Evolutionary conservation across 495 filamentous ascomycete genomes (phyloP).

Genomic region (Aspergillus sclerotioniger): DNA sequence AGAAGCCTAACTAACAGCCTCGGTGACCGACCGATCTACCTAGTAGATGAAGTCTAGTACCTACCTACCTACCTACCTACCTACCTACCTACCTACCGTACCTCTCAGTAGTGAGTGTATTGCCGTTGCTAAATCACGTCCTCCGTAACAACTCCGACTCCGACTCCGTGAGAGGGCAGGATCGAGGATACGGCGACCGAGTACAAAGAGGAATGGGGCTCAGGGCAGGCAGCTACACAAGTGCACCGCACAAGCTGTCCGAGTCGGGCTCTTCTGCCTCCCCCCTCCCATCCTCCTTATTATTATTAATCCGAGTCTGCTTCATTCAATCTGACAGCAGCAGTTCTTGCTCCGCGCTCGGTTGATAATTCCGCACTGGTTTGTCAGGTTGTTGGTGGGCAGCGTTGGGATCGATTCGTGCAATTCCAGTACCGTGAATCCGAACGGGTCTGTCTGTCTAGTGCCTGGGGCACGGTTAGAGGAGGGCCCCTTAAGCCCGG

Average conservation of each 20-base stretch:
- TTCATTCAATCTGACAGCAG: neutral
- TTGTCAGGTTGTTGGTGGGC: neutral
- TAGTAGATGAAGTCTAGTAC: no score
- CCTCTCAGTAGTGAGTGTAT: no score
- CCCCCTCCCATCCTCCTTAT: neutral
- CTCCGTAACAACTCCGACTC: neutral
- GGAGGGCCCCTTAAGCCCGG: neutral
- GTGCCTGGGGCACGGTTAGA: neutral
- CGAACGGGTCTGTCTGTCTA: neutral
- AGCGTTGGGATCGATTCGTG: neutral
- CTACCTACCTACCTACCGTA: neutral
- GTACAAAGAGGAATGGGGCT: conserved; percentile 16
- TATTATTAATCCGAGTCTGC: no score
- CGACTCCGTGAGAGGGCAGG: conserved; percentile 1
- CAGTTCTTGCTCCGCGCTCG: neutral
- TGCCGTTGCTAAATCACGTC: neutral
- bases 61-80: neutral
- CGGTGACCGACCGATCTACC: no score
- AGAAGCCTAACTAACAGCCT: neutral
- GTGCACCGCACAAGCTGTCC: neutral
- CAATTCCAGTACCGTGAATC: conserved; percentile 6
- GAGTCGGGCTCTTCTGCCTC: neutral
- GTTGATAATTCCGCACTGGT: conserved; percentile 16
- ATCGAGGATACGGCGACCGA: conserved; percentile 9
- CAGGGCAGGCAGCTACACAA: neutral